phyloP scores from a whole-genome alignment of 345 rosid species.

The Pugionium cornutum region DNA sequence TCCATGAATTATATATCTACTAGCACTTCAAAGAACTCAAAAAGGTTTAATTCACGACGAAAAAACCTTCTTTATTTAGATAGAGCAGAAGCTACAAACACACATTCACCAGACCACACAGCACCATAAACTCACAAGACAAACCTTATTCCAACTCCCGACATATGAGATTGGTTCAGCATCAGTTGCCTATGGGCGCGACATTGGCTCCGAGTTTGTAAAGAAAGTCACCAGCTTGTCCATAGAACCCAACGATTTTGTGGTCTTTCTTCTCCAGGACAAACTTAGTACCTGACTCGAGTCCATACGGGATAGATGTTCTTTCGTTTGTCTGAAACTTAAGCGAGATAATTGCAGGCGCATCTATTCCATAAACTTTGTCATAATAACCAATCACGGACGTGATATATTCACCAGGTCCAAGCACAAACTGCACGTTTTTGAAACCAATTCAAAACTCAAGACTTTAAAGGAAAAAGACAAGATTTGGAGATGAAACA shows the following conservation, averaged over 20 bases:
- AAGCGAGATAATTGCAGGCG: slow-evolving; percentile 12
- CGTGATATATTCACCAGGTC: slow-evolving; percentile 31
- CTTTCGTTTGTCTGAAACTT: slow-evolving; percentile 38
- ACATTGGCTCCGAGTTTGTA: slow-evolving; percentile 36
- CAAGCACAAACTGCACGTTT: slow-evolving; percentile 44
- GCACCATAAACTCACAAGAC: slow-evolving; percentile 12
- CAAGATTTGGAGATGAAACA: slow-evolving; percentile 7
- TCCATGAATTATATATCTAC: background rate
- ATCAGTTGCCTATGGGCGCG: slow-evolving; percentile 33
- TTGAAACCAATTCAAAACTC: slow-evolving; percentile 17
- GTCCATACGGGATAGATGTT: slow-evolving; percentile 25
- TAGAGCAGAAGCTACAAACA: background rate
- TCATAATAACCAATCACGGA: slow-evolving; percentile 32
- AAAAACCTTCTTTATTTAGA: slow-evolving; percentile 20
- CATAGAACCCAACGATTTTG: slow-evolving; percentile 40
- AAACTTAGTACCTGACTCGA: slow-evolving; percentile 27
- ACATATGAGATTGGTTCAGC: slow-evolving; percentile 3
- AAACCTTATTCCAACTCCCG: slow-evolving; percentile 7
- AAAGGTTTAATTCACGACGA: background rate
- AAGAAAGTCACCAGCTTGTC: slow-evolving; percentile 34
- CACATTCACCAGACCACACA: slow-evolving; percentile 3
- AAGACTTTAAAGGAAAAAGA: background rate
- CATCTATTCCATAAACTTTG: slow-evolving; percentile 27
- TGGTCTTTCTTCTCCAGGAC: slow-evolving; percentile 31
- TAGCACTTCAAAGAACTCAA: background rate